phyloP scores from a whole-genome alignment of 2,329 filamentous ascomycete genomes.

The Monosporascus ibericus region DNA sequence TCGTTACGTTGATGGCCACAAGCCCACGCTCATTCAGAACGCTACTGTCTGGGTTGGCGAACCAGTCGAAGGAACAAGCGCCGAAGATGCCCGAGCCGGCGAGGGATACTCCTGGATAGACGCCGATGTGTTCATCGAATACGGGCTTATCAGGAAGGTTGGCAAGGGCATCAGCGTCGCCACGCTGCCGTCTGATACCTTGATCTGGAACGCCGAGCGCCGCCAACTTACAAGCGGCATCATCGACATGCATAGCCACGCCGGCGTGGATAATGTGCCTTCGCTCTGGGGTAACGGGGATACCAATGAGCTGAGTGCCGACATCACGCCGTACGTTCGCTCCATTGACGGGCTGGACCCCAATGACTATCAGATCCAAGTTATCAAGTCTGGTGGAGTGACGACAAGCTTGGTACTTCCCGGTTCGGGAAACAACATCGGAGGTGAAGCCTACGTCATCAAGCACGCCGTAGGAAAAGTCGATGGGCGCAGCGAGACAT shows the following conservation, averaged over 20 bases:
- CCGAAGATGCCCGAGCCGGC: slow-evolving; percentile 49
- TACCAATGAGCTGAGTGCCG: slow-evolving; percentile 56
- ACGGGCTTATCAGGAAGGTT: slow-evolving; percentile 55
- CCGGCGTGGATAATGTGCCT: slow-evolving; percentile 55
- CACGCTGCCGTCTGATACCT: slow-evolving; percentile 38
- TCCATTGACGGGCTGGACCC: slow-evolving; percentile 61
- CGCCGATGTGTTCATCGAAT: slow-evolving; percentile 55
- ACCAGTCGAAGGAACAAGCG: slow-evolving; percentile 43
- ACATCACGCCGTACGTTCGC: slow-evolving; percentile 63
- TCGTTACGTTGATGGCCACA: slow-evolving; percentile 51
- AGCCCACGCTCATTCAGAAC: slow-evolving; percentile 58
- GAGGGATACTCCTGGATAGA: slow-evolving; percentile 54
- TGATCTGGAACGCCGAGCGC: slow-evolving; percentile 53
- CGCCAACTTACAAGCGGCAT: slow-evolving; percentile 60
- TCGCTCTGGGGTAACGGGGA: slow-evolving; percentile 48
- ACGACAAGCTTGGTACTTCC: slow-evolving; percentile 63
- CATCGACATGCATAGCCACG: slow-evolving; percentile 67
- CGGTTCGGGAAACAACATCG: slow-evolving; percentile 67
- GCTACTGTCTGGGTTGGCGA: slow-evolving; percentile 63
- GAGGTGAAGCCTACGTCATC: slow-evolving; percentile 63
- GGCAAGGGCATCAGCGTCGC: slow-evolving; percentile 20
- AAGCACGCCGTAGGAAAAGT: slow-evolving; percentile 59
- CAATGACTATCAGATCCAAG: slow-evolving; percentile 57
- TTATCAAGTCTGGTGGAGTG: slow-evolving; percentile 68
- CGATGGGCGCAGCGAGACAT: slow-evolving; percentile 57